These are phyloP conservation scores for Spizellomyces punctatus DNA, from an alignment of 192 early-diverging fungal species.

Conservation along the genomic window DNA sequence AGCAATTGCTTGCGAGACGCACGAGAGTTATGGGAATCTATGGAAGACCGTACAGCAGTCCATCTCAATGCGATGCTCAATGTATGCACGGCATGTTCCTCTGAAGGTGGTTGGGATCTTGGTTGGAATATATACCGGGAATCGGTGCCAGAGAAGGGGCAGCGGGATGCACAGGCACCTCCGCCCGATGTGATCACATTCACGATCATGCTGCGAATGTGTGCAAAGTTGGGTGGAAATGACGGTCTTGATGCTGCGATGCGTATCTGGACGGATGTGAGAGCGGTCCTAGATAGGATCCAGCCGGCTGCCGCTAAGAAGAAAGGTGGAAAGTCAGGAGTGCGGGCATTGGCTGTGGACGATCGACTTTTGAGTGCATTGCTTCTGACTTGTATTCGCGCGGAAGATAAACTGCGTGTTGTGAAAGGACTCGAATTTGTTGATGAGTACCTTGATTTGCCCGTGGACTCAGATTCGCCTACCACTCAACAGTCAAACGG, in stretches of 20 bases:
- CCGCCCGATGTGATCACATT: slow-evolving; percentile 8
- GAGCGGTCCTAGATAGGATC: not conserved
- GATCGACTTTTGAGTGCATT: slow-evolving; percentile 5
- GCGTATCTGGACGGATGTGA: slow-evolving; percentile 11
- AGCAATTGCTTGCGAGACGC: slow-evolving; percentile 12
- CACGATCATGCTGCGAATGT: slow-evolving; percentile 23
- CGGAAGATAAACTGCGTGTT: not conserved
- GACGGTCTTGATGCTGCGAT: slow-evolving; percentile 1
- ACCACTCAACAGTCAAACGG: not conserved
- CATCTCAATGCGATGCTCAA: slow-evolving; percentile 26
- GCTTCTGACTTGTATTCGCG: slow-evolving; percentile 20
- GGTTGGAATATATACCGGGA: slow-evolving; percentile 21
- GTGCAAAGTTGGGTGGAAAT: slow-evolving; percentile 4
- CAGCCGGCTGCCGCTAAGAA: slow-evolving; percentile 1
- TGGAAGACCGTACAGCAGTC: not conserved
- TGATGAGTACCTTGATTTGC: slow-evolving; percentile 6
- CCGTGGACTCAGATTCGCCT: not conserved
- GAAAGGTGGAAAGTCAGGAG: not conserved
- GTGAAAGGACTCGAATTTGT: slow-evolving; percentile 2
- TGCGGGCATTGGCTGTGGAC: not conserved
- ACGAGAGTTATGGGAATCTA: slow-evolving; percentile 9
- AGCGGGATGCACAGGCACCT: not conserved
- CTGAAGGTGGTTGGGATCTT: slow-evolving; percentile 21
- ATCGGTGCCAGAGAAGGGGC: not conserved
- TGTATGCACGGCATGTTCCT: slow-evolving; percentile 12